phyloP scores from a whole-genome alignment of 108 stramenopile genomes.

The Aureococcus anophagefferens region DNA sequence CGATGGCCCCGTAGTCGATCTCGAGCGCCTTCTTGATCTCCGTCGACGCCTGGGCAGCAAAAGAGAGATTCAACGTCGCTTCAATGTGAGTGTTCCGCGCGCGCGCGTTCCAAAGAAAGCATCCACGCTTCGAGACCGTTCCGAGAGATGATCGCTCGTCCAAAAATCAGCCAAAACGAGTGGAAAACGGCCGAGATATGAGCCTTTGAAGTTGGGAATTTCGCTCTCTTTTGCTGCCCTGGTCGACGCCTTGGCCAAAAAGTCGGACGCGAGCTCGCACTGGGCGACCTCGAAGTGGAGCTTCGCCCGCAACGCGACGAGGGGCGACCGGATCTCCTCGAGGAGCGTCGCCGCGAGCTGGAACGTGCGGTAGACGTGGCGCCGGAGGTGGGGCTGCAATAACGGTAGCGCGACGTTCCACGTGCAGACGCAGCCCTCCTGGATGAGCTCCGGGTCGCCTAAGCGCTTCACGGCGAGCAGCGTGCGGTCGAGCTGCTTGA shows the following conservation, averaged over 20 bases:
- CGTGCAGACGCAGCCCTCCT: constrained; percentile 35
- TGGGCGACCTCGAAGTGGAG: constrained; percentile 39
- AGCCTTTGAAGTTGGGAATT: no score
- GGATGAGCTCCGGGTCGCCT: constrained; percentile 29
- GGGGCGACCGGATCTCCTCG: constrained; percentile 31
- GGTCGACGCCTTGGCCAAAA: constrained; percentile 38
- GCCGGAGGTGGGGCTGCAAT: constrained; percentile 26
- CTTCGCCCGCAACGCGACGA: constrained; percentile 30
- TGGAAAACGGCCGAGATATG: no score
- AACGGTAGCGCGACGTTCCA: constrained; percentile 27
- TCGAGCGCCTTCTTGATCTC: constrained; percentile 28
- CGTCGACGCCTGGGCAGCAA: no score
- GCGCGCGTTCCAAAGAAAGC: no score
- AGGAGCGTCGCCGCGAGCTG: constrained; percentile 28
- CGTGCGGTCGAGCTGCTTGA: constrained; percentile 32
- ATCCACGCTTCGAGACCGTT: no score
- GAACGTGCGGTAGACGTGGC: constrained; percentile 35
- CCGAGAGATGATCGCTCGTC: no score
- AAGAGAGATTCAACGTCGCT: no score
- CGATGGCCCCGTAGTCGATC: constrained; percentile 26
- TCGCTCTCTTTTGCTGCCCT: no score
- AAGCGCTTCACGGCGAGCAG: constrained; percentile 26
- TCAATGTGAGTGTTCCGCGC: no score
- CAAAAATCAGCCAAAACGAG: no score
- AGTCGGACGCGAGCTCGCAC: constrained; percentile 36